These are phyloP conservation scores for Annona squamosa DNA, from an alignment of 164 flowering plant species.

Conservation along the genomic window DNA sequence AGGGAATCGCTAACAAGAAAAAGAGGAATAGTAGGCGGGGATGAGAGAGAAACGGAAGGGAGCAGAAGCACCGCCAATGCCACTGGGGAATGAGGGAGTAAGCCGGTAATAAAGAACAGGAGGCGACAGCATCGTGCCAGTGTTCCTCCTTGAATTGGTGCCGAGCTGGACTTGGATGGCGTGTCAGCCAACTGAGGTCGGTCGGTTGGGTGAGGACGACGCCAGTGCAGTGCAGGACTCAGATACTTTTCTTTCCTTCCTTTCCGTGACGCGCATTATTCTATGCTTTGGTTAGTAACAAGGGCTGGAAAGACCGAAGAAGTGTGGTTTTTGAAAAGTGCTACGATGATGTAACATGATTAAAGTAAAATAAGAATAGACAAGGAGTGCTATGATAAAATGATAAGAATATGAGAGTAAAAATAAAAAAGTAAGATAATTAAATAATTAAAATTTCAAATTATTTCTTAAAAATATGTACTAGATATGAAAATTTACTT, in stretches of 20 bases:
- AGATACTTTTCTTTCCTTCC: neutral
- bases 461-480: no score
- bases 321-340: no score
- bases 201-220: neutral
- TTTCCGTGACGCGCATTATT: neutral
- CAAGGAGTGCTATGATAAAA: no score
- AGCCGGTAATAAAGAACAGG: neutral
- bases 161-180: slow-evolving; percentile 1
- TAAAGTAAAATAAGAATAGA: no score
- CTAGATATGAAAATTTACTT: no score
- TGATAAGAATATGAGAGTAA: no score
- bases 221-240: neutral
- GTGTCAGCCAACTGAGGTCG: neutral
- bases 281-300: no score
- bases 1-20: neutral
- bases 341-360: no score
- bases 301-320: no score
- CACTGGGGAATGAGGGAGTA: neutral
- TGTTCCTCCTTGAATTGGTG: slow-evolving; percentile 1
- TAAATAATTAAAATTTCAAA: no score
- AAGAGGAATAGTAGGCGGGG: neutral
- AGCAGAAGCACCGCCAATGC: neutral
- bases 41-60: neutral
- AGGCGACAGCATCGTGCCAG: slow-evolving; percentile 8
- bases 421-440: no score